Evolutionary conservation across 257 asterid genomes (phyloP).

Genomic region (Eustoma russellianum): DNA sequence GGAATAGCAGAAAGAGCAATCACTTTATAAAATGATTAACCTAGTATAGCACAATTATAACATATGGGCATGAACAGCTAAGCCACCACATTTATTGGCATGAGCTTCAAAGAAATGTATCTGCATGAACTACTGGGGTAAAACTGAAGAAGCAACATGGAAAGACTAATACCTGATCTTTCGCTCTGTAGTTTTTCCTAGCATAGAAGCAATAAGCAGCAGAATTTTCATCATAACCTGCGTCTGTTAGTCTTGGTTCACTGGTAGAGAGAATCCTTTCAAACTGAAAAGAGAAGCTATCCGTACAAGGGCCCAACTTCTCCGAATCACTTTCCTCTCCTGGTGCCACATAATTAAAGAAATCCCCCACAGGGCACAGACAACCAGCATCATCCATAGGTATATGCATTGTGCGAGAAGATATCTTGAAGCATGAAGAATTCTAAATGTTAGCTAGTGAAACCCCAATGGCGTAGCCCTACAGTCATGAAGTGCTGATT

Average conservation of each 20-base stretch:
- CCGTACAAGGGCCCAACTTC: conserved; percentile 10
- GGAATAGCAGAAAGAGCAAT: too few species aligned
- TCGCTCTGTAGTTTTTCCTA: conserved; percentile 54
- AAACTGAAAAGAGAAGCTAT: conserved; percentile 1
- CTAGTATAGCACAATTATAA: too few species aligned
- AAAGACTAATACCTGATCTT: conserved; percentile 61
- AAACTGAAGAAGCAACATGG: background rate
- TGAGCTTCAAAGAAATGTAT: too few species aligned
- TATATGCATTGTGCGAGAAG: conserved; percentile 91
- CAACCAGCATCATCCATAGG: conserved; percentile 89
- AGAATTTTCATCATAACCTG: conserved; percentile 50
- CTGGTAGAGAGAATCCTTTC: conserved; percentile 18
- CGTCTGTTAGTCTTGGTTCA: conserved; percentile 55
- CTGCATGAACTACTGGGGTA: too few species aligned
- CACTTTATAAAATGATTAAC: too few species aligned
- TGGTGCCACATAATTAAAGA: conserved; percentile 83
- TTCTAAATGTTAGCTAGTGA: background rate
- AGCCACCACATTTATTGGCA: too few species aligned
- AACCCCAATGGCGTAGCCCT: background rate
- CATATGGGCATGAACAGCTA: too few species aligned
- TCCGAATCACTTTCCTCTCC: conserved; percentile 35
- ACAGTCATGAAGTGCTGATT: background rate
- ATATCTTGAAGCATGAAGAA: conserved; percentile 42
- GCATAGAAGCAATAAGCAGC: conserved; percentile 74
- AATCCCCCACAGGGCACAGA: conserved; percentile 91